Evolutionary conservation across 2,329 filamentous ascomycete species (phyloP), one percentile per base, ranked within the genome.

Genomic region (Alternaria rosae): DNA sequence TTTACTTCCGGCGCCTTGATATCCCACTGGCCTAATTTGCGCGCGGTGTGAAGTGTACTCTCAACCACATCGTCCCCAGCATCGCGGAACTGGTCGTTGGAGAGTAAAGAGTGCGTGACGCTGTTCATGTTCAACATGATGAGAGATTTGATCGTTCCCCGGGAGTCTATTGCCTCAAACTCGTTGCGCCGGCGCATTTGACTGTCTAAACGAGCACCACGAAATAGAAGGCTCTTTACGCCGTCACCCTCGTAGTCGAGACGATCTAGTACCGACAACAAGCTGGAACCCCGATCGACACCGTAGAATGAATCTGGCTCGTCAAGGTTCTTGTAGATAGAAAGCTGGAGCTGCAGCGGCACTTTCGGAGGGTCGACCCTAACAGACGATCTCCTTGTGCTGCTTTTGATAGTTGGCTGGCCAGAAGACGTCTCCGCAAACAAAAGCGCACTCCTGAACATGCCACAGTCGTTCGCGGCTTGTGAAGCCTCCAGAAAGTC

Each of bases 261-360:
- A 10, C 92, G 89, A 53, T 91, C 87, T 61, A 98, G 83, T 1
- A 98, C 91, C 11, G 91, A 92, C 15, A 87, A 84, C 15, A 99
- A 81, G 59, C 89, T 93, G 7, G 93, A 87, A 42, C 88, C 87
- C 77, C 96, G 91, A 43, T 92, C 88, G 8, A 97, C 85, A 5
- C 95, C 96, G 75, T 99, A 99, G 77, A 97, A 99, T 1, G 93
- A 91, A 77, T 99, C 95, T 2, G 94, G 94, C 72, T 99, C 96
- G 74, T 97, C 94, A 48, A 99, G 91, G 63, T 92, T 94, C 74
- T 92, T 91, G 76, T 95, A 99, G 3, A 99, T 94, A 1, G 87
- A 84, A 45, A 97, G 85, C 12, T 98, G 83, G 1, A 96, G 84
- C 28, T 92, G 88, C 4, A 87, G 85, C 7, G 92, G 86, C 25